Evolutionary conservation across 331 rosid genomes (phyloP).

Genomic region (Telfairia occidentalis): DNA sequence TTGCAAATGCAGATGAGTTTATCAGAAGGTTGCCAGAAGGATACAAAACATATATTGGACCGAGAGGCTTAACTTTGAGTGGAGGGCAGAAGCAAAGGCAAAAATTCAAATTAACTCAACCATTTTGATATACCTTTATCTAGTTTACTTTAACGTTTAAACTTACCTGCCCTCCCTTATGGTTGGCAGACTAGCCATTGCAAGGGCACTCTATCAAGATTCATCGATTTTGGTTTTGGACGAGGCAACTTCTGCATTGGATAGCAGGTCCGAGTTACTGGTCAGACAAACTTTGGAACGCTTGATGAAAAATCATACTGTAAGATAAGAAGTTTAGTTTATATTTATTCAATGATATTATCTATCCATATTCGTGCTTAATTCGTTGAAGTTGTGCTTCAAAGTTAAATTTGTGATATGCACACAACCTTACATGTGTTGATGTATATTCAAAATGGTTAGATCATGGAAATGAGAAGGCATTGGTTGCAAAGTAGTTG

Average conservation of each 20-base stretch:
- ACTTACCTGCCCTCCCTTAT: not conserved
- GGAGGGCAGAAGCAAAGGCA: constrained; percentile 97
- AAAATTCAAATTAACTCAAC: constrained; percentile 3
- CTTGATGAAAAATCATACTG: constrained; percentile 74
- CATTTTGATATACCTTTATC: not conserved
- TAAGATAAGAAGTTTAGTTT: constrained; percentile 33
- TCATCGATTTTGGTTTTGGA: constrained; percentile 69
- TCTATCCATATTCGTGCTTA: not conserved
- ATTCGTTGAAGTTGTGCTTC: not conserved
- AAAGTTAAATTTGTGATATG: not conserved
- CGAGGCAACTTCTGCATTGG: constrained; percentile 89
- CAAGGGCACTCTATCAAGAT: constrained; percentile 70
- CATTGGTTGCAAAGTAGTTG: not conserved
- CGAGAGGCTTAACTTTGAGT: constrained; percentile 74
- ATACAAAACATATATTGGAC: constrained; percentile 67
- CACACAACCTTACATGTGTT: not conserved
- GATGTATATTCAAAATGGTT: not conserved
- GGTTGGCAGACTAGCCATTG: constrained; percentile 64
- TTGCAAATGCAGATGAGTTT: constrained; percentile 78
- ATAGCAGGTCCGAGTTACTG: constrained; percentile 61
- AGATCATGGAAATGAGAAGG: not conserved
- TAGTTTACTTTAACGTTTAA: not conserved
- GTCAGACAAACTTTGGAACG: constrained; percentile 67
- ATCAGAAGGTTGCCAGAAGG: constrained; percentile 68
- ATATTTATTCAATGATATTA: not conserved